Conservation (phyloP, 306 rosid genomes). For the Acmispon strigosus region DNA sequence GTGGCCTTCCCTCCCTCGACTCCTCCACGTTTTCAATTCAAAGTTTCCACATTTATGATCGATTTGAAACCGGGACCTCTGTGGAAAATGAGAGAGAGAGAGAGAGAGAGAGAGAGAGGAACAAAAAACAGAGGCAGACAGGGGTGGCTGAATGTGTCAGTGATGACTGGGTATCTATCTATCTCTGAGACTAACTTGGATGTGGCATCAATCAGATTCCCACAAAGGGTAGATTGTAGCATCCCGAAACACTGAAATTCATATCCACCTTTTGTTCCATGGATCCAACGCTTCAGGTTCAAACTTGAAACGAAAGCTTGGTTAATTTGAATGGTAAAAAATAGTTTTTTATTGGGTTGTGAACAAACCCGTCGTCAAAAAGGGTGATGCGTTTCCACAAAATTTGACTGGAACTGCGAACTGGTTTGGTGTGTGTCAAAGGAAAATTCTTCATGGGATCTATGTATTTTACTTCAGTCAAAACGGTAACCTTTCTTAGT, state of each 20-base stretch:
- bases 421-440: neutral
- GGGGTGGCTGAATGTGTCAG: conserved; percentile 53
- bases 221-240: neutral
- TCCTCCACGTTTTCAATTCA: conserved; percentile 19
- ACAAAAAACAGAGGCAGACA: conserved; percentile 8
- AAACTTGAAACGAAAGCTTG: neutral
- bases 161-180: too few relatives aligned
- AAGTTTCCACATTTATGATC: conserved; percentile 40
- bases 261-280: conserved; percentile 3
- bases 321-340: neutral
- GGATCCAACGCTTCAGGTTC: neutral
- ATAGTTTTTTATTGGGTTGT: neutral
- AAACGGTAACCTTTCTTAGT: neutral
- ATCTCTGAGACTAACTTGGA: conserved; percentile 30
- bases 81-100: neutral
- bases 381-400: neutral
- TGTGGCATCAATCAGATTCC: conserved; percentile 57
- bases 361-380: too few relatives aligned
- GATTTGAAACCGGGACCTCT: neutral
- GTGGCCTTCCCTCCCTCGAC: conserved; percentile 22
- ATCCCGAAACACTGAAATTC: neutral
- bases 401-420: conserved; percentile 1
- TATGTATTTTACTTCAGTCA: conserved; percentile 3
- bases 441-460: neutral
- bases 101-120: conserved; percentile 6